phyloP scores from a whole-genome alignment of 148 eudicot species.

The Drosera capensis region DNA sequence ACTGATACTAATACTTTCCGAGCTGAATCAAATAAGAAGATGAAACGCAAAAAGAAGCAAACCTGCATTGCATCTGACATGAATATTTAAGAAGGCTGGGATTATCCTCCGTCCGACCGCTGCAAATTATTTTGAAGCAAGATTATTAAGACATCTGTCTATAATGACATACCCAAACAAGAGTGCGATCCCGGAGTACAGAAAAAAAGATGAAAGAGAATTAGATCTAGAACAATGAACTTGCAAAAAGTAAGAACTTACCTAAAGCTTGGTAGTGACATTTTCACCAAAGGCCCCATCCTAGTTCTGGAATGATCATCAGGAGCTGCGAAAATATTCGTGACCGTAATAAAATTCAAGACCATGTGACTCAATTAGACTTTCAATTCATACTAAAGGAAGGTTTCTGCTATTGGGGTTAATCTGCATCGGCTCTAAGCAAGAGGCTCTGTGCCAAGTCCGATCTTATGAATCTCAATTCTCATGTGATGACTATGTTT shows the following conservation, averaged over 20 bases:
- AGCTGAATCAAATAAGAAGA: background rate
- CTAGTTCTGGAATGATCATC: conserved; percentile 23
- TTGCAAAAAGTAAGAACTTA: conserved; percentile 2
- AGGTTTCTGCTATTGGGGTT: too few species aligned
- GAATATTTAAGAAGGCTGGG: conserved; percentile 67
- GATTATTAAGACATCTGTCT: background rate
- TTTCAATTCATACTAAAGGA: background rate
- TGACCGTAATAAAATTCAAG: background rate
- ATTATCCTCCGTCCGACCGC: conserved; percentile 61
- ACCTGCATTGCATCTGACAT: conserved; percentile 85
- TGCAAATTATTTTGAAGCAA: conserved; percentile 15
- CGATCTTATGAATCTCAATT: too few species aligned
- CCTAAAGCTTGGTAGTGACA: conserved; percentile 93
- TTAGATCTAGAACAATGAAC: background rate
- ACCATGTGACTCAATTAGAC: background rate
- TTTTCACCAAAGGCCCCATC: conserved; percentile 55
- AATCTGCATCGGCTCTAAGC: too few species aligned
- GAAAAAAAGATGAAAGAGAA: background rate
- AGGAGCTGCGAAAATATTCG: conserved; percentile 14
- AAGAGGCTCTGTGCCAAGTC: too few species aligned
- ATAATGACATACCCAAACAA: background rate
- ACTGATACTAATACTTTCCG: background rate
- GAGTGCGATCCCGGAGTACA: background rate
- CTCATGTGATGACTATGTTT: too few species aligned
- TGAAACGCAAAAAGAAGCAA: conserved; percentile 3